Base-by-base conservation (phyloP, 75 land plant genomes). In the Picea glauca region DNA sequence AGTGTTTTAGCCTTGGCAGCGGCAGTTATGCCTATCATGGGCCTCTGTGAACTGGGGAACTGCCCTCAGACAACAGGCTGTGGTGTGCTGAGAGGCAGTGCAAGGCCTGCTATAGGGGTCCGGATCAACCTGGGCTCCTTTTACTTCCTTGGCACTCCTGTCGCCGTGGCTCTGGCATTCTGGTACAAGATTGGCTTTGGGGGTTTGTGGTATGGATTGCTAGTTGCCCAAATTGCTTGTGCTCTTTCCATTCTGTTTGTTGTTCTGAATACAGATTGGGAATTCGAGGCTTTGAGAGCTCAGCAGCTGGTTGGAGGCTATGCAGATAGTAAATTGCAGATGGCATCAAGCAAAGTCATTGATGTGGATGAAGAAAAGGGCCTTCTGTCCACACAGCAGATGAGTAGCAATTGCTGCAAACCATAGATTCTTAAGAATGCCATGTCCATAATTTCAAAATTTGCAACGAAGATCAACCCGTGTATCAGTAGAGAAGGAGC, bases 21-120 rank as follows among this genome's bases (percentile, higher is more conserved):
- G 13, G 86, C 96, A 13, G 91, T 81, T 2, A 65, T 95, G 91
- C 98, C 98, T 20, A 76, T 95, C 2, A 80, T 93, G 60, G 98
- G 98, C 12, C 82, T 91, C 2, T 95, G 98, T 76, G 98, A 93
- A 85, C 88, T 95, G 26, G 96, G 93, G 26, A 95, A 93, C 87
- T 91, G 98, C 81, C 98, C 98, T 18, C 98, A 95, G 63, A 95
- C 98, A 63, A 90, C 98, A 3, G 98, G 93, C 43, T 93, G 93
- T 77, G 98, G 98, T n/a, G 87, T 95, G 62, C 81, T 95, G 72
- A 86, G 98, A 30, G 98, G 98, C 67, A 91, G 92, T 30, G 96
- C 98, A 3, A 46, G 98, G 78, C 96, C 96, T 13, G 89, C 87
- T 0, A 80, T 91, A 7, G 98, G 96, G 4, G 98, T 90, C 31